phyloP scores from a whole-genome alignment of 306 rosid genomes.

The Cicer arietinum region DNA sequence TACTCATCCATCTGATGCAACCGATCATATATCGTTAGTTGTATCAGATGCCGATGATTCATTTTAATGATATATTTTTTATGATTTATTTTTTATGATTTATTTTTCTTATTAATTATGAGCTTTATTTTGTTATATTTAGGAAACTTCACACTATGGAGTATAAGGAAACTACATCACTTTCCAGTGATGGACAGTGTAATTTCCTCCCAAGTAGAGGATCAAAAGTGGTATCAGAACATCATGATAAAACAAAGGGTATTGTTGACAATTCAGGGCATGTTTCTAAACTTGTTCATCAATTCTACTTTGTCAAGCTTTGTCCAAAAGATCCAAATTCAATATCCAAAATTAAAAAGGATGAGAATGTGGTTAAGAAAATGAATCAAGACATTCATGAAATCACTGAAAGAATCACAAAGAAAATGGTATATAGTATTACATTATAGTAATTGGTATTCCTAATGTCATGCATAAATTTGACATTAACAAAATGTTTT shows the following conservation, averaged over 20 bases:
- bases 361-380: slow-evolving; percentile 13
- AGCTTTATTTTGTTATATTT: not conserved
- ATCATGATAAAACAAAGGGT: too few relatives aligned
- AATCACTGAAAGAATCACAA: slow-evolving; percentile 19
- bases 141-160: not conserved
- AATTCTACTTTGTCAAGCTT: slow-evolving; percentile 37
- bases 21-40: too few relatives aligned
- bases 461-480: not conserved
- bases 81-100: not conserved
- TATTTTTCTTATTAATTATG: not conserved
- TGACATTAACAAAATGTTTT: not conserved
- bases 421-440: slow-evolving; percentile 25
- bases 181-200: too few relatives aligned
- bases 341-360: slow-evolving; percentile 22
- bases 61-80: not conserved
- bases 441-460: not conserved
- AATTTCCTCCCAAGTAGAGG: too few relatives aligned
- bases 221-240: too few relatives aligned
- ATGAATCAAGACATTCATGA: slow-evolving; percentile 1
- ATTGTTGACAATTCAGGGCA: not conserved
- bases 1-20: not conserved
- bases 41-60: too few relatives aligned
- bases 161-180: slow-evolving; percentile 2
- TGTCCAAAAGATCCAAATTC: slow-evolving; percentile 42
- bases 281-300: slow-evolving; percentile 36